phyloP scores from a whole-genome alignment of 2,329 filamentous ascomycete genomes.

The Cladosporium oxysporum region DNA sequence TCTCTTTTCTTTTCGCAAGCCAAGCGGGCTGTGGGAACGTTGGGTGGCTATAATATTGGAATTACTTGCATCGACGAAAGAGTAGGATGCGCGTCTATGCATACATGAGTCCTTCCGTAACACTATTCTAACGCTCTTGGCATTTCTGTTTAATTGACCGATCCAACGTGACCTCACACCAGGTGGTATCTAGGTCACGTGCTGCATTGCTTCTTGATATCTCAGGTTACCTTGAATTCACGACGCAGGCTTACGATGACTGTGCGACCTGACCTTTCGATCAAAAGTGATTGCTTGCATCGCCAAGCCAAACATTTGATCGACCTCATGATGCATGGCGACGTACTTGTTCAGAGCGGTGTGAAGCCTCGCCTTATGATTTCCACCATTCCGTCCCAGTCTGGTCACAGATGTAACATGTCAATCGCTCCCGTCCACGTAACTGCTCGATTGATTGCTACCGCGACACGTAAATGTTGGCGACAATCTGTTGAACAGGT shows the following conservation, averaged over 20 bases:
- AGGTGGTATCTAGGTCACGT: not conserved
- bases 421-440: not conserved
- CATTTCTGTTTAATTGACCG: not conserved
- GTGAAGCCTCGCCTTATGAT: not conserved
- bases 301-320: not conserved
- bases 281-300: not conserved
- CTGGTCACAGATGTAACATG: not conserved
- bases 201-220: not conserved
- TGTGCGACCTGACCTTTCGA: not conserved
- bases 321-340: not conserved
- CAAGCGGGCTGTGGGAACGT: not conserved
- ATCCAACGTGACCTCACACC: not conserved
- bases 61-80: not conserved
- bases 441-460: not conserved
- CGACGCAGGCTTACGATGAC: not conserved
- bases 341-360: not conserved
- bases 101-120: not conserved
- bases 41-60: not conserved
- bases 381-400: not conserved
- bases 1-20: not conserved
- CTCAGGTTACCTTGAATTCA: not conserved
- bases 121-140: not conserved
- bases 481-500: conserved; percentile 6
- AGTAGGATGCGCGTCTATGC: not conserved
- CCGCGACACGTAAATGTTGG: not conserved